Percentiles rank a stretch among this genome's conserved stretches.
Conservation (phyloP, 1,284 basidiomycete genomes). For the Leucoagaricus sp. region DNA sequence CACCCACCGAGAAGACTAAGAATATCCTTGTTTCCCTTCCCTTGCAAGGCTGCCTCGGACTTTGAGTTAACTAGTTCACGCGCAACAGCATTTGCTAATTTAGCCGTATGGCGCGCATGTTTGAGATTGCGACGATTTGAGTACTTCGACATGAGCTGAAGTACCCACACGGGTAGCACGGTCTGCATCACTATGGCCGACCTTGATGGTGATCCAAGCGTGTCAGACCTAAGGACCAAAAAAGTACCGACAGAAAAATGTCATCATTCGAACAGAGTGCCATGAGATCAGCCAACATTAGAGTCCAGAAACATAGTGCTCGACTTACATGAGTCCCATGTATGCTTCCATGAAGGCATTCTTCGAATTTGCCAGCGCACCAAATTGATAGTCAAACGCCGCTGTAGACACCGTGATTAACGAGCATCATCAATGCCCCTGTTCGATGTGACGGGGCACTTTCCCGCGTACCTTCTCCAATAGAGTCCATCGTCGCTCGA, state of each 20-base stretch:
- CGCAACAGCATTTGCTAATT: conserved; percentile 40
- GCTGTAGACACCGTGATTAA: conserved; percentile 27
- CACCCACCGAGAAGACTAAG: conserved; percentile 40
- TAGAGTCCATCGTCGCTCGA: conserved; percentile 46
- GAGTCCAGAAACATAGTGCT: not conserved
- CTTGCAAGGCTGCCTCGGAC: conserved; percentile 39
- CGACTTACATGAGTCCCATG: conserved; percentile 42
- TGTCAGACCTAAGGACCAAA: conserved; percentile 34
- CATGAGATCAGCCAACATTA: not conserved
- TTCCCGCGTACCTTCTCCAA: conserved; percentile 40
- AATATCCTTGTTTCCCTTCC: conserved; percentile 43
- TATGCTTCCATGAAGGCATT: conserved; percentile 48
- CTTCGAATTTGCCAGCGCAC: conserved; percentile 40
- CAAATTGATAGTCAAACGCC: conserved; percentile 53
- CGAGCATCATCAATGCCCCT: not conserved
- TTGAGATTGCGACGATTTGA: conserved; percentile 38
- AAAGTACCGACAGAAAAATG: not conserved
- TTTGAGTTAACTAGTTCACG: conserved; percentile 42
- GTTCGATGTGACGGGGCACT: not conserved
- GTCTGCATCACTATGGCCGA: conserved; percentile 44
- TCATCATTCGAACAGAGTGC: not conserved
- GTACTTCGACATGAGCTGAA: conserved; percentile 42
- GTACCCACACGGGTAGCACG: conserved; percentile 39
- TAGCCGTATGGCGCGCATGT: conserved; percentile 43
- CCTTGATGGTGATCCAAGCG: conserved; percentile 40